Evolutionary conservation across 108 stramenopile species (phyloP).

Genomic region (Fragilaria crotonensis): DNA sequence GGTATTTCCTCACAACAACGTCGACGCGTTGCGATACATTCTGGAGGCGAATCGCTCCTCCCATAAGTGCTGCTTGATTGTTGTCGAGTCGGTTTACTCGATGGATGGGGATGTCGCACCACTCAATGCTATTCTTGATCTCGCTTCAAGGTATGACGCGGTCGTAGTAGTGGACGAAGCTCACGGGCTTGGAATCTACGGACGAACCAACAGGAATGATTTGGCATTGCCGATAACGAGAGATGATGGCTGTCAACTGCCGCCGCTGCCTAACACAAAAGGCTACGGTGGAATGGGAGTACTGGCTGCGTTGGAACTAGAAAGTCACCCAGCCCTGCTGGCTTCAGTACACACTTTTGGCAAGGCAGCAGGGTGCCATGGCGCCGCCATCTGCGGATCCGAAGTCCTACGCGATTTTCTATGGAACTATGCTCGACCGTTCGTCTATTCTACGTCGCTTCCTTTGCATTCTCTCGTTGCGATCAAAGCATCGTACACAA

Average conservation of each 20-base stretch:
- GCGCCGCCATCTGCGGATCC: slow-evolving; percentile 76
- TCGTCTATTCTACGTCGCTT: slow-evolving; percentile 92
- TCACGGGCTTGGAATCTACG: slow-evolving; percentile 80
- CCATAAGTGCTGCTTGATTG: slow-evolving; percentile 43
- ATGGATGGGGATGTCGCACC: slow-evolving; percentile 98
- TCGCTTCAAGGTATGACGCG: slow-evolving; percentile 49
- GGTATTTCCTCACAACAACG: slow-evolving; percentile 78
- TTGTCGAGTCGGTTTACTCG: slow-evolving; percentile 93
- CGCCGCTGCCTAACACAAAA: background rate
- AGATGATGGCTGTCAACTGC: background rate
- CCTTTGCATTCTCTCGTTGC: slow-evolving; percentile 75
- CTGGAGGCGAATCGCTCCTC: slow-evolving; percentile 17
- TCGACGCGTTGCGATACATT: slow-evolving; percentile 41
- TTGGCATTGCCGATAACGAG: slow-evolving; percentile 4
- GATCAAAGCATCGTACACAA: slow-evolving; percentile 73
- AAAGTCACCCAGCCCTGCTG: slow-evolving; percentile 76
- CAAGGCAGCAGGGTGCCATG: slow-evolving; percentile 96
- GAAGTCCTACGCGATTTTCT: slow-evolving; percentile 66
- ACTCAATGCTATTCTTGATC: slow-evolving; percentile 56
- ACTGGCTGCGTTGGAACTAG: slow-evolving; percentile 54
- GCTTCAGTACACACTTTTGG: slow-evolving; percentile 92
- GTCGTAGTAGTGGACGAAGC: slow-evolving; percentile 87
- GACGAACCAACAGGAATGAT: slow-evolving; percentile 39
- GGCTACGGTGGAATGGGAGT: slow-evolving; percentile 65
- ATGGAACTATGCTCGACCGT: slow-evolving; percentile 90